Percentiles rank a stretch among this genome's conserved stretches.
phyloP scores from a whole-genome alignment of 176 grass and related monocot species.

The Zea mays region Zm-B73-REFERENCE-NAM-5.0 NC_050098.1:204586501-204587000 shows the following conservation, averaged over 20 bases:
- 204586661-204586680: constrained; percentile 46
- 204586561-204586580: constrained; percentile 78
- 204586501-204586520: constrained; percentile 86
- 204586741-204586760: constrained; percentile 56
- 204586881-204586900: not conserved
- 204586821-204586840: not conserved
- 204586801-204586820: not conserved
- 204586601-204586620: not conserved
- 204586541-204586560: constrained; percentile 74
- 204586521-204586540: constrained; percentile 49
- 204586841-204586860: not conserved
- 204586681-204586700: constrained; percentile 69
- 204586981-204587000: not conserved
- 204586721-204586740: constrained; percentile 88
- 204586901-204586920: not conserved
- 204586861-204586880: not conserved
- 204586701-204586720: constrained; percentile 84
- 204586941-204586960: not conserved
- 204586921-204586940: not conserved
- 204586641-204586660: not conserved
- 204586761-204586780: not conserved
- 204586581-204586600: constrained; percentile 44
- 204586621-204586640: not conserved
- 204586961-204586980: not conserved
- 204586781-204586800: not conserved